phyloP scores from a whole-genome alignment of 768 basidiomycete species.

The Trametes cubensis region DNA sequence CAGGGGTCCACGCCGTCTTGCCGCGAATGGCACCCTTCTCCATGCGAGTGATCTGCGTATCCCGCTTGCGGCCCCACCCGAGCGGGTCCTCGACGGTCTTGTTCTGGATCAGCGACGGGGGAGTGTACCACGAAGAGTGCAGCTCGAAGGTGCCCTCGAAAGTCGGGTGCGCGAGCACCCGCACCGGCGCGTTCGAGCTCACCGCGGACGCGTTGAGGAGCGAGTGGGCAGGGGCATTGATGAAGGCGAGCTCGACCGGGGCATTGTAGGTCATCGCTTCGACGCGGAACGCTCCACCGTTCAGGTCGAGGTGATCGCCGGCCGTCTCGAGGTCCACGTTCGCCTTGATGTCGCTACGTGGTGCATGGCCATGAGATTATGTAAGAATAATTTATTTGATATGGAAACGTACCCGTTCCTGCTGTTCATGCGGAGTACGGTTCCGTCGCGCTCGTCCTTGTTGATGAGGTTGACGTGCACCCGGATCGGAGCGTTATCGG shows the following conservation, averaged over 20 bases:
- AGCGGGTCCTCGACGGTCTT: constrained; percentile 38
- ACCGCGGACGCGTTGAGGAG: constrained; percentile 34
- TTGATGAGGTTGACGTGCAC: constrained; percentile 43
- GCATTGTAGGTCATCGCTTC: constrained; percentile 39
- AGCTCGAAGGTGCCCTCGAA: constrained; percentile 48
- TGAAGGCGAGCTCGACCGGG: constrained; percentile 35
- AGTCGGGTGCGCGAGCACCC: constrained; percentile 37
- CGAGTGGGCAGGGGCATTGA: constrained; percentile 39
- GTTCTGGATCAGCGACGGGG: constrained; percentile 25
- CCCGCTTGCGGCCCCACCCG: constrained; percentile 38
- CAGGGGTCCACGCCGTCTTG: constrained; percentile 7
- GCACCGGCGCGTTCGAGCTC: constrained; percentile 39
- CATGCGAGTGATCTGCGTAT: constrained; percentile 21
- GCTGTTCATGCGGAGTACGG: constrained; percentile 40
- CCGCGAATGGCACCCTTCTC: constrained; percentile 15
- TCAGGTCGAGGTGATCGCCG: constrained; percentile 11
- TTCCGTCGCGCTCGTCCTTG: constrained; percentile 28
- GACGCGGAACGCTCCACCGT: constrained; percentile 39
- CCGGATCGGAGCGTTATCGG: constrained; percentile 40
- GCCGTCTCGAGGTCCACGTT: constrained; percentile 33
- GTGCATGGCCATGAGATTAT: background rate
- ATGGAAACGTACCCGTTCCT: constrained; percentile 45
- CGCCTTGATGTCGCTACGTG: constrained; percentile 37
- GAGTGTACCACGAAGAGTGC: constrained; percentile 30
- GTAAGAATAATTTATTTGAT: background rate